Evolutionary conservation across 1,284 basidiomycete genomes (phyloP).

Genomic region (Boletus sp.): DNA sequence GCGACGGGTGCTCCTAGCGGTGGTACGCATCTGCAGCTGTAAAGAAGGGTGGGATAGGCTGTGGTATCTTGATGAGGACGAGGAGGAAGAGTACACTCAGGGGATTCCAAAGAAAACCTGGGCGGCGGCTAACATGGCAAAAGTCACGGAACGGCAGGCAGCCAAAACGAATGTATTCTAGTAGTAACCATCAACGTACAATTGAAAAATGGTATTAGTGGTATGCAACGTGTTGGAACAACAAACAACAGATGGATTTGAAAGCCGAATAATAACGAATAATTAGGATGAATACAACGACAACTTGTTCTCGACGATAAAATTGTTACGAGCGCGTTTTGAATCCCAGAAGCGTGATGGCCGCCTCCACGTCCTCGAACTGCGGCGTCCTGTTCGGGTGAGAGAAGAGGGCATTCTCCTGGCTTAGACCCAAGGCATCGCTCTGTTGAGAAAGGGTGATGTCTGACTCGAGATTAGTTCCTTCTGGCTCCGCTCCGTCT

Average conservation of each 20-base stretch:
- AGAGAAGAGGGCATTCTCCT: neutral
- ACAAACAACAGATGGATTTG: constrained; percentile 13
- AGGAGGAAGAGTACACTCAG: constrained; percentile 2
- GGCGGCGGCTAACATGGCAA: constrained; percentile 21
- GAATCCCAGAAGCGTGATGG: constrained; percentile 42
- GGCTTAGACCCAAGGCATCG: neutral
- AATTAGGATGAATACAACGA: constrained; percentile 23
- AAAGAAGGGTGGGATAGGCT: constrained; percentile 25
- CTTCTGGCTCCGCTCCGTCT: constrained; percentile 26
- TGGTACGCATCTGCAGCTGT: constrained; percentile 16
- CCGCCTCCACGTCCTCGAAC: constrained; percentile 42
- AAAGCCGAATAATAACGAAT: constrained; percentile 30
- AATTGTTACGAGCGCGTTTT: constrained; percentile 22
- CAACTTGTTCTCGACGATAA: neutral
- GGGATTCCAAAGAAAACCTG: neutral
- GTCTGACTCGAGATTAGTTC: constrained; percentile 20
- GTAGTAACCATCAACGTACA: too few species aligned
- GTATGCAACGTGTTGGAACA: constrained; percentile 11
- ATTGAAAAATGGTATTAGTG: neutral
- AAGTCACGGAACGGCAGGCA: constrained; percentile 1
- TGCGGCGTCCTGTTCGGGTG: constrained; percentile 12
- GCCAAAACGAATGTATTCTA: neutral
- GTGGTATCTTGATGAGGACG: constrained; percentile 11
- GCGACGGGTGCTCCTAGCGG: constrained; percentile 24
- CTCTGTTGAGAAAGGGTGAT: constrained; percentile 2